Conservation (phyloP, 2,329 filamentous ascomycete species). For the Coniochaeta sp. region DNA sequence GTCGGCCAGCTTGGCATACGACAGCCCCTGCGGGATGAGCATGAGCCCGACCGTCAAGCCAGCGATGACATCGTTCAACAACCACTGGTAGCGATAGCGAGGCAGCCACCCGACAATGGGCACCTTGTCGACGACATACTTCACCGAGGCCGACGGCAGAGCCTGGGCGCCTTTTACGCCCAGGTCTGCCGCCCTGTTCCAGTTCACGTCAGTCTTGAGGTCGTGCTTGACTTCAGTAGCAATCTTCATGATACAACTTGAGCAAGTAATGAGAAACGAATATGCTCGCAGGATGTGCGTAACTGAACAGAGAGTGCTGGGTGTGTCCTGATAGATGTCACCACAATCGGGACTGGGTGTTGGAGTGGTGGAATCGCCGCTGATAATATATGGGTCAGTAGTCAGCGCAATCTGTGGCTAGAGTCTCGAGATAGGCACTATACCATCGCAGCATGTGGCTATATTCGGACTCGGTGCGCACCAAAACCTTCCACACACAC, state of each 20-base stretch:
- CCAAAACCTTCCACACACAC: background rate
- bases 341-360: too few species aligned
- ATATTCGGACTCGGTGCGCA: background rate
- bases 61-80: conserved; percentile 54
- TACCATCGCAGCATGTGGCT: background rate
- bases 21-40: conserved; percentile 54
- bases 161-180: conserved; percentile 20
- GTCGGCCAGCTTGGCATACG: conserved; percentile 55
- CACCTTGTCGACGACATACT: conserved; percentile 54
- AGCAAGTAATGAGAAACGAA: background rate
- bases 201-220: conserved; percentile 28
- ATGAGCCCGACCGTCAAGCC: conserved; percentile 54
- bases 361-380: too few species aligned
- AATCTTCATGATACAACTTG: background rate
- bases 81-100: conserved; percentile 52
- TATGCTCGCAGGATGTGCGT: background rate
- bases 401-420: too few species aligned
- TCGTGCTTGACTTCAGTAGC: conserved; percentile 18
- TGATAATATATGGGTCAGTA: too few species aligned
- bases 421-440: too few species aligned
- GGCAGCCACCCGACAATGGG: conserved; percentile 59
- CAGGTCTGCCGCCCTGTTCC: conserved; percentile 24
- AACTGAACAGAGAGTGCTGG: background rate
- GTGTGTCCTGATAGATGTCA: background rate
- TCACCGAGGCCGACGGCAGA: conserved; percentile 44